phyloP scores from a whole-genome alignment of 2,329 filamentous ascomycete genomes.

The Hypoxylon sp. region DNA sequence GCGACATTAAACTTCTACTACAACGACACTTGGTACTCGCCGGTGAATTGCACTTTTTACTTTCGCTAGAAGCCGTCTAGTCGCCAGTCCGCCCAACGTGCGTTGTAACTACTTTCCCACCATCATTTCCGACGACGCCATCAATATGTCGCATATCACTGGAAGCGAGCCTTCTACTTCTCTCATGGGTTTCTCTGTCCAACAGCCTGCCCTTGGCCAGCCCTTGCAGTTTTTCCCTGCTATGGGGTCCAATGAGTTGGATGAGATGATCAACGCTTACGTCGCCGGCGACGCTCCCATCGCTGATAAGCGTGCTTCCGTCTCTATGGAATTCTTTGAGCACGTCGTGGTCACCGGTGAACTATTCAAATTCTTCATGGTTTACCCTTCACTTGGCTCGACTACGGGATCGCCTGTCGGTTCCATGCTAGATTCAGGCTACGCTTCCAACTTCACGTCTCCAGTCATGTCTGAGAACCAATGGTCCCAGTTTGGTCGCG shows the following conservation, averaged over 20 bases:
- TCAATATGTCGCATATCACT: slow-evolving; percentile 49
- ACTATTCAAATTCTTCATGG: slow-evolving; percentile 68
- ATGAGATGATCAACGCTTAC: slow-evolving; percentile 67
- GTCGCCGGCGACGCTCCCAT: slow-evolving; percentile 61
- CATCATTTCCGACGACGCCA: slow-evolving; percentile 17
- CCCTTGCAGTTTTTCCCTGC: slow-evolving; percentile 72
- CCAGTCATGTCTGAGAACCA: slow-evolving; percentile 58
- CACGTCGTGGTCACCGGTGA: slow-evolving; percentile 63
- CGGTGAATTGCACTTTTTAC: slow-evolving; percentile 26
- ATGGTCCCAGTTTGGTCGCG: slow-evolving; percentile 52
- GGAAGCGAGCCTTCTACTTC: slow-evolving; percentile 48
- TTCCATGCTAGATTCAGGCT: slow-evolving; percentile 56
- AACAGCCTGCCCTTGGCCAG: slow-evolving; percentile 64
- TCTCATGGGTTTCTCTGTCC: slow-evolving; percentile 65
- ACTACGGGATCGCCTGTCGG: slow-evolving; percentile 55
- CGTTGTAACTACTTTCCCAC: slow-evolving; percentile 25
- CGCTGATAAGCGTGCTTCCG: slow-evolving; percentile 65
- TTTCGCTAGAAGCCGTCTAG: slow-evolving; percentile 16
- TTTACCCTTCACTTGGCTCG: slow-evolving; percentile 52
- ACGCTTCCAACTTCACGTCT: slow-evolving; percentile 58
- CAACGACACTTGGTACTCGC: slow-evolving; percentile 28
- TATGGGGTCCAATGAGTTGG: slow-evolving; percentile 68
- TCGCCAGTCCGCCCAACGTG: slow-evolving; percentile 28
- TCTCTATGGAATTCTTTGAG: slow-evolving; percentile 68
- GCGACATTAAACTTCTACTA: slow-evolving; percentile 17